phyloP scores from a whole-genome alignment of 192 early-diverging fungal genomes.

The Backusella macrospora region DNA sequence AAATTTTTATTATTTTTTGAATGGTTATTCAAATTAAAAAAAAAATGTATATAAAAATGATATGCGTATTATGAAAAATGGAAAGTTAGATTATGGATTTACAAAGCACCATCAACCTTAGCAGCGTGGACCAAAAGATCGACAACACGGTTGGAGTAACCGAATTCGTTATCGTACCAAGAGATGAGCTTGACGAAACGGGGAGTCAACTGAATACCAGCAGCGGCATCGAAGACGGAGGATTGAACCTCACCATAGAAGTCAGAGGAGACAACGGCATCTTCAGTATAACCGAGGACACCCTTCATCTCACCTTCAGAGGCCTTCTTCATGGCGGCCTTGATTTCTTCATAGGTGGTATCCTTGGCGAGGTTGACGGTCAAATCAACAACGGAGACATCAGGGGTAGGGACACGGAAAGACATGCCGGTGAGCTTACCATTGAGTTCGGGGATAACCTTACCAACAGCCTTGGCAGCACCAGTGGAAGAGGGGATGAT shows the following conservation, averaged over 20 bases:
- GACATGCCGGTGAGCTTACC: conserved; percentile 95
- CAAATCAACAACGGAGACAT: conserved; percentile 98
- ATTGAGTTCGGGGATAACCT: conserved; percentile 90
- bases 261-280: conserved; percentile 95
- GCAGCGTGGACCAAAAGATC: conserved; percentile 85
- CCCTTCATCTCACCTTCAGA: conserved; percentile 82
- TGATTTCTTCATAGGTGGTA: conserved; percentile 92
- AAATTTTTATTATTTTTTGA: neutral
- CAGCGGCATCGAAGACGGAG: conserved; percentile 95
- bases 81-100: neutral
- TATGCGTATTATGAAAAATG: conserved; percentile 9
- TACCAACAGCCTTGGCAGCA: conserved; percentile 99
- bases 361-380: conserved; percentile 91
- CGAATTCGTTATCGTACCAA: conserved; percentile 93
- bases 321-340: conserved; percentile 83
- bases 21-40: too few relatives aligned
- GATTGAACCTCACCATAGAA: conserved; percentile 86
- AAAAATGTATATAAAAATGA: neutral
- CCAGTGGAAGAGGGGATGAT: conserved; percentile 98
- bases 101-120: conserved; percentile 38
- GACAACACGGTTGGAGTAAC: conserved; percentile 90
- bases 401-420: conserved; percentile 93
- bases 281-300: conserved; percentile 92
- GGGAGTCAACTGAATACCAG: conserved; percentile 92
- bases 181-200: conserved; percentile 97